Conservation (phyloP, 148 eudicot species). For the Camellia japonica region DNA sequence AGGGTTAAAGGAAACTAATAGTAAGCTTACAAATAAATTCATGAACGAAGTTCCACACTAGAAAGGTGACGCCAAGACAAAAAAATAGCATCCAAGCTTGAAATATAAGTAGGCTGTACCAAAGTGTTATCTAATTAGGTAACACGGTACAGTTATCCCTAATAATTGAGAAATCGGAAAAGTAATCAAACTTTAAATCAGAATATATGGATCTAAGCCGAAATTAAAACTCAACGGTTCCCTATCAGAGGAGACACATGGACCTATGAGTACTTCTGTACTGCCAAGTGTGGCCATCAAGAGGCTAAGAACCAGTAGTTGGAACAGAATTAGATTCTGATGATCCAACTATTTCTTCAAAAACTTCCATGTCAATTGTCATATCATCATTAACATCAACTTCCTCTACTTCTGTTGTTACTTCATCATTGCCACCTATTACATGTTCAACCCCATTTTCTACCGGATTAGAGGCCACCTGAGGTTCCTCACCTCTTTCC, state of each 20-base stretch:
- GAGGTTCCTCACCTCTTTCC: conserved; percentile 17
- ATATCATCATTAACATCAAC: conserved; percentile 44
- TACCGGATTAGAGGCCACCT: conserved; percentile 26
- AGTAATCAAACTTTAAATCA: too few relatives aligned
- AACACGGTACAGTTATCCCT: too few relatives aligned
- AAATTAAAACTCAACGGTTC: neutral
- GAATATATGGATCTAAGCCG: too few relatives aligned
- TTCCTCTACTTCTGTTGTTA: conserved; percentile 59
- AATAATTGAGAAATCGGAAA: too few relatives aligned
- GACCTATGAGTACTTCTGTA: neutral
- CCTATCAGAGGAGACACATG: neutral
- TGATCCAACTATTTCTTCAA: conserved; percentile 49
- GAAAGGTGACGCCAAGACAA: too few relatives aligned
- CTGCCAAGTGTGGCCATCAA: neutral
- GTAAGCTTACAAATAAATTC: too few relatives aligned
- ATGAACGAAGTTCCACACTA: too few relatives aligned
- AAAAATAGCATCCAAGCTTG: neutral
- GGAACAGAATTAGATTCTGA: conserved; percentile 39
- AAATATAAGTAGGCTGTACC: too few relatives aligned
- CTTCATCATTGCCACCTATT: conserved; percentile 50
- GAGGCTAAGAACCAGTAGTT: conserved; percentile 29
- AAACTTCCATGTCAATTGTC: conserved; percentile 51
- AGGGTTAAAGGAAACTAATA: too few relatives aligned
- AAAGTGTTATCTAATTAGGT: too few relatives aligned
- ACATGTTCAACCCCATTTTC: conserved; percentile 54